These are phyloP conservation scores for Podospora comata DNA, from an alignment of 495 filamentous ascomycete genomes.

Conservation along the genomic window DNA sequence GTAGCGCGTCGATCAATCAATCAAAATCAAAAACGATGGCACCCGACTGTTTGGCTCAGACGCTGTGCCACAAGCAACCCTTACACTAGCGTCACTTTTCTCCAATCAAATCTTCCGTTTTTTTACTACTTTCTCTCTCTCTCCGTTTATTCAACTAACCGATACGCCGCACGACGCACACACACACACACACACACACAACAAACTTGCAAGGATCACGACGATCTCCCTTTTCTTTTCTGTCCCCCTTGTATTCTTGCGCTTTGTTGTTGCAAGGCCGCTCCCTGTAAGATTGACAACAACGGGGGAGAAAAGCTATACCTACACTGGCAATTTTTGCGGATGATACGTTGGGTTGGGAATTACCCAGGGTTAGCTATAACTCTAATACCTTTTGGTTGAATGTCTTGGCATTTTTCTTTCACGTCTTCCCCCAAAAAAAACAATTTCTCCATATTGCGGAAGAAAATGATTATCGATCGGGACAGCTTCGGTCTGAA, in stretches of 20 bases:
- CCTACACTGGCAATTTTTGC: background rate
- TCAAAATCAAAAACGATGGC: background rate
- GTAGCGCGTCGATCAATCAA: slow-evolving; percentile 10
- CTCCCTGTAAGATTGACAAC: background rate
- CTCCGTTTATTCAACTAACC: background rate
- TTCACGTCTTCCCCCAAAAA: background rate
- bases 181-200: background rate
- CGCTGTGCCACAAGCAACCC: background rate
- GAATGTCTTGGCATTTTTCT: background rate
- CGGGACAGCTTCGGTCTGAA: slow-evolving; percentile 9
- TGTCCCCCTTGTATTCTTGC: background rate
- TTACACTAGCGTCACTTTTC: background rate
- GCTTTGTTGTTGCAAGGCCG: background rate
- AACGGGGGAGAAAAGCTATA: background rate
- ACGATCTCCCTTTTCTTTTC: slow-evolving; percentile 10
- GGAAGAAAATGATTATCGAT: slow-evolving; percentile 3
- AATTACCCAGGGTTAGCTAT: no score
- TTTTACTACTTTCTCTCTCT: background rate
- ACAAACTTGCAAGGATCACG: background rate
- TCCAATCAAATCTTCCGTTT: background rate
- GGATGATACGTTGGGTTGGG: background rate
- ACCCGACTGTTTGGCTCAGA: slow-evolving; percentile 12
- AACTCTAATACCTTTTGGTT: background rate
- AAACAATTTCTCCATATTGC: background rate
- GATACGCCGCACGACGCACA: background rate